A percentile compares a stretch with the other conserved stretches of the same genome.
These are phyloP conservation scores for Termitomyces sp. DNA, from an alignment of 768 basidiomycete species.

Conservation along the genomic window DNA sequence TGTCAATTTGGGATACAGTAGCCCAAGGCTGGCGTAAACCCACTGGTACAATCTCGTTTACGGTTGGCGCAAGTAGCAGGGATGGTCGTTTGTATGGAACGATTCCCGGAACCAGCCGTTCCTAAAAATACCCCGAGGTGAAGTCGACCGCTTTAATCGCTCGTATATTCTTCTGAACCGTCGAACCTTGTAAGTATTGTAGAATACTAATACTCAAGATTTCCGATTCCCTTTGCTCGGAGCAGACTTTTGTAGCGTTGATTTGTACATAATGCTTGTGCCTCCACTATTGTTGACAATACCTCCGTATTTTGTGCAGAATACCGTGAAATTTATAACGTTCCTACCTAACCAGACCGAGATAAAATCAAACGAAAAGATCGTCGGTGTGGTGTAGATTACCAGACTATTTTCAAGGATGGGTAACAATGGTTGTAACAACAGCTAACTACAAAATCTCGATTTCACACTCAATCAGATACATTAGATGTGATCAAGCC, in stretches of 20 bases:
- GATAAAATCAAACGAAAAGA: background rate
- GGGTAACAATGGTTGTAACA: background rate
- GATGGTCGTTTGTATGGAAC: slow-evolving; percentile 47
- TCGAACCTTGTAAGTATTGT: background rate
- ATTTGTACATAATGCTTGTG: background rate
- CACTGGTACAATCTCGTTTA: slow-evolving; percentile 52
- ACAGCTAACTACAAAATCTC: background rate
- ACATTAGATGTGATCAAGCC: background rate
- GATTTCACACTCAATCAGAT: background rate
- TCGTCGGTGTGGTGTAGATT: background rate
- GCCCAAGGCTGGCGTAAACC: slow-evolving; percentile 75
- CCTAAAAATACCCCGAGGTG: background rate
- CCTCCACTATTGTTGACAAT: background rate
- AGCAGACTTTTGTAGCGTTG: background rate
- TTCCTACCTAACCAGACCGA: background rate
- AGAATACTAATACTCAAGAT: background rate
- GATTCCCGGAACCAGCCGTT: slow-evolving; percentile 17
- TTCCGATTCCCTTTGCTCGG: background rate
- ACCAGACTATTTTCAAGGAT: background rate
- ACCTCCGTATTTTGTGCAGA: background rate
- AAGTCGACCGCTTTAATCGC: background rate
- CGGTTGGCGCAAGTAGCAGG: slow-evolving; percentile 66
- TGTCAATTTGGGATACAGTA: slow-evolving; percentile 72
- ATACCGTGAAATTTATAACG: background rate
- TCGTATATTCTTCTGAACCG: background rate